Evolutionary conservation across 371 early-diverging fungal genomes (phyloP).

Genomic region (Nematocida ausubeli): DNA sequence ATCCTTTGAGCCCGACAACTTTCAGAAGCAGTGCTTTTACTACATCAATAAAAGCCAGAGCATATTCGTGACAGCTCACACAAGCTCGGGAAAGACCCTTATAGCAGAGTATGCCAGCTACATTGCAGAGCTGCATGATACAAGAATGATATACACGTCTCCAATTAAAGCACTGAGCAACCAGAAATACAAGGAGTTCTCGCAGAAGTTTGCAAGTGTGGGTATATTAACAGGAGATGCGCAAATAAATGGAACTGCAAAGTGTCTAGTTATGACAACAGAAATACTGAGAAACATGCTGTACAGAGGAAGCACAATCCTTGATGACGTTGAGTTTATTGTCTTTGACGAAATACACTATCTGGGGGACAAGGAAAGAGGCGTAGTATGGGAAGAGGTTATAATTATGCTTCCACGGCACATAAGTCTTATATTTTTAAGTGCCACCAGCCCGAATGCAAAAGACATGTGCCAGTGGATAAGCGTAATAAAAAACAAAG

Average conservation of each 20-base stretch:
- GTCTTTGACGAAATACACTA: conserved; percentile 99
- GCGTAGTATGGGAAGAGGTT: conserved; percentile 99
- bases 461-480: conserved; percentile 98
- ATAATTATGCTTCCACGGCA: conserved; percentile 84
- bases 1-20: conserved; percentile 85
- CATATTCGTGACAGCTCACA: conserved; percentile 97
- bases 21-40: conserved; percentile 93
- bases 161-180: conserved; percentile 97
- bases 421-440: conserved; percentile 76
- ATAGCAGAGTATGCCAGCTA: conserved; percentile 96
- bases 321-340: conserved; percentile 94
- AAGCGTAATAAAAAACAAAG: conserved; percentile 87
- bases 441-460: conserved; percentile 97
- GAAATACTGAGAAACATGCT: conserved; percentile 95
- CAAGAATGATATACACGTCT: conserved; percentile 88
- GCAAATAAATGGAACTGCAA: conserved; percentile 87
- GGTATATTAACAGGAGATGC: conserved; percentile 98
- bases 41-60: conserved; percentile 84
- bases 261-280: conserved; percentile 95
- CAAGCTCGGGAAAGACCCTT: conserved; percentile 97
- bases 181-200: conserved; percentile 96
- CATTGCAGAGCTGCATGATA: conserved; percentile 70
- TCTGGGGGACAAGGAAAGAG: conserved; percentile 88
- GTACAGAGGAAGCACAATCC: conserved; percentile 87
- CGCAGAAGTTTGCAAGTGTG: conserved; percentile 75